Evolutionary conservation across 2,329 filamentous ascomycete species (phyloP), one percentile per base, ranked within the genome.

Genomic region (Fusarium concolor): DNA sequence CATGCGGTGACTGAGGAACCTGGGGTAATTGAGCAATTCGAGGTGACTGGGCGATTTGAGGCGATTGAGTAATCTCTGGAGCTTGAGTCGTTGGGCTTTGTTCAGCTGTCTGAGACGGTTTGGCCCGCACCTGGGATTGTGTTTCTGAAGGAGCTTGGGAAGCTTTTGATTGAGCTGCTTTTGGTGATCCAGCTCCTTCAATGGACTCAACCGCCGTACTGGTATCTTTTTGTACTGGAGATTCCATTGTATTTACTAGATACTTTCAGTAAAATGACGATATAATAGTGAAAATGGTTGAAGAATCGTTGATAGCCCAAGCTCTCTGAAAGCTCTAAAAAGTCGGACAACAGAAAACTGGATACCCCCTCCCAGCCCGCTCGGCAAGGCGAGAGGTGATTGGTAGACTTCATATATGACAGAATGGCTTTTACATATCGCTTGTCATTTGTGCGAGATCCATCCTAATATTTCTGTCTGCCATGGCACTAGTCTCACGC

Each of bases 41-140:
- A 50, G 17, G n/a, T 20, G 47, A 22, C 22, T 42, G 43, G n/a
- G 20, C 17, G 18, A 59, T 51, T 6, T 46, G 57, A 55, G 24
- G 35, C 10, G n/a, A 42, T 22, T 29, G 47, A 22, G 35, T 3
- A 47, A 11, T 11, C 18, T 47, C 14, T 8, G 20, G 9, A 31
- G 46, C 17, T 20, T 22, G 43, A 31, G 17, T 20, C 8, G 8
- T 29, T 31, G 53, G 26, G 3, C 6, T 20, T 37, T 20, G 51
- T 33, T 38, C 15, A 37, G 5, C 17, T 10, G 10, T 22, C 9
- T 22, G 33, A 20, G 31, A 28, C 15, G 18, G 3, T 29, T 26
- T 5, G 20, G 9, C 9, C 22, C 22, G 22, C 8, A 11, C 4
- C 9, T 11, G 15, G 18, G 35, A 6, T 3, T 24, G 44, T 14